Evolutionary conservation across 2,329 filamentous ascomycete species (phyloP).

Genomic region (Massarina eburnea): DNA sequence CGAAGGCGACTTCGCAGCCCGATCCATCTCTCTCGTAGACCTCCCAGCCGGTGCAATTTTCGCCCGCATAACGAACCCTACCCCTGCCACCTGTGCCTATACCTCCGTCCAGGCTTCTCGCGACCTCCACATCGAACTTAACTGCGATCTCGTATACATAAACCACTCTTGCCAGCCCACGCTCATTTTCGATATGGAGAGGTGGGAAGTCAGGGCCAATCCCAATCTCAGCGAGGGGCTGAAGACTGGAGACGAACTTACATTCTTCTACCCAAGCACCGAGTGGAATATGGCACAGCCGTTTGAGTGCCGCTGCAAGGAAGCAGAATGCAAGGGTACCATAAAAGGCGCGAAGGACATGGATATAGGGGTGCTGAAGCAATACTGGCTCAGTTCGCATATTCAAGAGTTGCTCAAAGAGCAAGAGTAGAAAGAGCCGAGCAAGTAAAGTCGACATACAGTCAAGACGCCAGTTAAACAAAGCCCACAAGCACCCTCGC

Average conservation of each 20-base stretch:
- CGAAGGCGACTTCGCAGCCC: conserved; percentile 45
- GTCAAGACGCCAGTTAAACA: background rate
- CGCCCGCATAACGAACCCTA: conserved; percentile 51
- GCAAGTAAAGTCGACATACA: background rate
- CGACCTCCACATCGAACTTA: conserved; percentile 57
- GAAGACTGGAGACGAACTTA: conserved; percentile 44
- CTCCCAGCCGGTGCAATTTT: conserved; percentile 56
- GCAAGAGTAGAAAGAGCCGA: conserved; percentile 8
- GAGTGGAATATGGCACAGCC: conserved; percentile 75
- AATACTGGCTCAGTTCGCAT: conserved; percentile 50
- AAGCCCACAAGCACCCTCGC: background rate
- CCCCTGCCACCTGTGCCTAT: conserved; percentile 50
- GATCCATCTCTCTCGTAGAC: conserved; percentile 52
- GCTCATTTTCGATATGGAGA: conserved; percentile 56
- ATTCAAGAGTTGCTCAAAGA: conserved; percentile 36
- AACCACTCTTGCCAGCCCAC: conserved; percentile 59
- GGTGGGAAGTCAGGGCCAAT: conserved; percentile 58
- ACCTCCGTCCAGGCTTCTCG: conserved; percentile 55
- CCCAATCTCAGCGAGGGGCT: conserved; percentile 34
- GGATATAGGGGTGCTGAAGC: conserved; percentile 54
- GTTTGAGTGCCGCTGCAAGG: conserved; percentile 66
- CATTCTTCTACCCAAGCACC: conserved; percentile 75
- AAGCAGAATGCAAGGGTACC: conserved; percentile 59
- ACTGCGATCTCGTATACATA: conserved; percentile 59
- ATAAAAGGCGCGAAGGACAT: conserved; percentile 67